Evolutionary conservation across 169 alveolate species (phyloP), one percentile per base, ranked within the genome.

Genomic region (Eimeria zaria): DNA sequence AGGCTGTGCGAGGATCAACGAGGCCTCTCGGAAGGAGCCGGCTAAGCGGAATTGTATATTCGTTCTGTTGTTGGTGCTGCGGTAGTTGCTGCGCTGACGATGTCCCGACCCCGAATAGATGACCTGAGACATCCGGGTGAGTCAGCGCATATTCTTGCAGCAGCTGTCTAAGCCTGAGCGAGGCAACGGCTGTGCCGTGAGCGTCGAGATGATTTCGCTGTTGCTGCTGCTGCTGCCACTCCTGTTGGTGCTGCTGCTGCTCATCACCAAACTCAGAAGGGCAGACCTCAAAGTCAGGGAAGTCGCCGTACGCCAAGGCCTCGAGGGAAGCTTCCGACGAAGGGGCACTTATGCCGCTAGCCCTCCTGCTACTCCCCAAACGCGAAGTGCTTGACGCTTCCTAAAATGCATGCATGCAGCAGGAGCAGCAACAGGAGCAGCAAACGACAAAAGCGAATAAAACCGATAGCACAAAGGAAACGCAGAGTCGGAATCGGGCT

Each of bases 1-100:
- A 81, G 71, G 90, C 90, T 16, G 73, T 81, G 44, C 90, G 90
- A 30, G 90, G 67, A 12, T 81, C 90, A 81, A 81, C 73, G 53
- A 71, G 90, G 46, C 90, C 90, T 81, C 71, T 81, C 24, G 90
- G 90, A 53, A 81, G 53, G 27, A 81, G 90, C 90, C 71, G 58
- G n/a, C 74, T 30, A 33, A 81, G 46, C 14, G 90, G 90, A 81
- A 81, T 53, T 51, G 71, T 81, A 30, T 48, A 51, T 16, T 48
- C 90, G 36, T 53, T 51, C 62, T 53, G 90, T 73, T 51, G 90
- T 41, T 44, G 44, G 41, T 46, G 87, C n/a, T 41, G 87, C 60
- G 41, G 87, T 53, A n/a, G 89, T 44, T 46, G 67, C 88, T 78
- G 67, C 64, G 18, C 41, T 27, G 36, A 73, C 51, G 71, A 41